phyloP scores from a whole-genome alignment of 495 filamentous ascomycete species.

The Terfezia claveryi region DNA sequence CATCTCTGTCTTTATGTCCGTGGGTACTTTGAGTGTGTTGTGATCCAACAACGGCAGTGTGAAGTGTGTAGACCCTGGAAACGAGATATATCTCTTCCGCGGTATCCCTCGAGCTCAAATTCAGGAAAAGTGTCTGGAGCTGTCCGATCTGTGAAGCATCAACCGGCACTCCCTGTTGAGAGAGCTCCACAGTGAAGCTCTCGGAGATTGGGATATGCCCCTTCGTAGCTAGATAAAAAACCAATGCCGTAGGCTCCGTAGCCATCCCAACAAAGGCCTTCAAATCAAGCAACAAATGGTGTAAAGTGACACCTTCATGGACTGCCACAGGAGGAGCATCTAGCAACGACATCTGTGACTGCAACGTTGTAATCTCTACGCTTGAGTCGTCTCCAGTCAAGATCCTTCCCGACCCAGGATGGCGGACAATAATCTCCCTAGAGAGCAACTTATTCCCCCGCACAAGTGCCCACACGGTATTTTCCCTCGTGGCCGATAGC shows the following conservation, averaged over 20 bases:
- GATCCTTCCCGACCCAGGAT: slow-evolving; percentile 61
- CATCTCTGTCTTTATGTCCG: not conserved
- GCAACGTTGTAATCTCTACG: slow-evolving; percentile 70
- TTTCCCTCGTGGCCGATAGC: slow-evolving; percentile 49
- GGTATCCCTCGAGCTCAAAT: slow-evolving; percentile 60
- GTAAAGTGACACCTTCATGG: slow-evolving; percentile 47
- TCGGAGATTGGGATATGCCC: slow-evolving; percentile 54
- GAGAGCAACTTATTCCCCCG: slow-evolving; percentile 78
- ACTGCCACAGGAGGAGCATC: slow-evolving; percentile 46
- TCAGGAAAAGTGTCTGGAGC: slow-evolving; percentile 69
- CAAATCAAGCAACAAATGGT: slow-evolving; percentile 71
- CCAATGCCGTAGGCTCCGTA: slow-evolving; percentile 48
- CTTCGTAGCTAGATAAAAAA: slow-evolving; percentile 59
- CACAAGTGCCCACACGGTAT: slow-evolving; percentile 87
- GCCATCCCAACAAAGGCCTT: slow-evolving; percentile 54
- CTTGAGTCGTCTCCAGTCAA: slow-evolving; percentile 83
- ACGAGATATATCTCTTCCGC: slow-evolving; percentile 72
- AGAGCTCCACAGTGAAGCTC: slow-evolving; percentile 58
- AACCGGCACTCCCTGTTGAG: slow-evolving; percentile 43
- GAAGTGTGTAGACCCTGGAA: slow-evolving; percentile 46
- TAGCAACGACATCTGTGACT: slow-evolving; percentile 88
- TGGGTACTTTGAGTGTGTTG: not conserved
- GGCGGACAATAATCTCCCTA: slow-evolving; percentile 80
- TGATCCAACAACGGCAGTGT: slow-evolving; percentile 3
- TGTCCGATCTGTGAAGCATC: slow-evolving; percentile 35